phyloP scores from a whole-genome alignment of 2,329 filamentous ascomycete species.

The Metarhizium robertsii region DNA sequence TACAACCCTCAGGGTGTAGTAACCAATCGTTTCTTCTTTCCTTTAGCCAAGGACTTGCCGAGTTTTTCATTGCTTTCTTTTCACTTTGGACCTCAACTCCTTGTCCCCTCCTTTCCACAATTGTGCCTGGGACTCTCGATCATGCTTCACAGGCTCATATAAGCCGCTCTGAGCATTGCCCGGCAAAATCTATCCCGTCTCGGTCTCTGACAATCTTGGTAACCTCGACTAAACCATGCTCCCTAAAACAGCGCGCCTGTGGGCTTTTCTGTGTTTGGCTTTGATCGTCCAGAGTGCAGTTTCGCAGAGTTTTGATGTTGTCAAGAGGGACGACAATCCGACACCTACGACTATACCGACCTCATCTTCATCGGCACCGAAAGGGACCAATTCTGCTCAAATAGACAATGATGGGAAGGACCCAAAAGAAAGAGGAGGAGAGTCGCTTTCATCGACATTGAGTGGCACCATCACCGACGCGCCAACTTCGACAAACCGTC shows the following conservation, averaged over 20 bases:
- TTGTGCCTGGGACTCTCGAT: constrained; percentile 1
- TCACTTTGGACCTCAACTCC: not conserved
- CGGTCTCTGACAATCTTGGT: constrained; percentile 2
- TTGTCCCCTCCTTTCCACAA: not conserved
- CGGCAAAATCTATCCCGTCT: constrained; percentile 7
- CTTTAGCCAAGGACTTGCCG: not conserved
- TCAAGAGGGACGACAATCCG: constrained; percentile 24
- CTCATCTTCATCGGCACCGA: not conserved
- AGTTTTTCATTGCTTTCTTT: not conserved
- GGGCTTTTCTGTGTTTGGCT: constrained; percentile 29
- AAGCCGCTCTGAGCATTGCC: constrained; percentile 10
- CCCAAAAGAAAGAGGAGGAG: not conserved
- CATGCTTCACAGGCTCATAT: constrained; percentile 11
- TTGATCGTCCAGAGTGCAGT: constrained; percentile 27
- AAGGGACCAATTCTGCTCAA: not conserved
- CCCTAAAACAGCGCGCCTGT: constrained; percentile 21
- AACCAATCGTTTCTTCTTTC: constrained; percentile 1
- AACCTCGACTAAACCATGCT: constrained; percentile 21
- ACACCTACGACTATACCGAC: constrained; percentile 1
- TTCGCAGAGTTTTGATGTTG: constrained; percentile 22
- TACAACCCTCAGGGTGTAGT: not conserved
- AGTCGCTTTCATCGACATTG: not conserved
- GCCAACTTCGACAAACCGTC: not conserved
- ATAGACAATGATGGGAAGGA: not conserved
- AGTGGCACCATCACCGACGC: not conserved